Base-by-base conservation (phyloP, 2,329 filamentous ascomycete species). In the Fusarium sp. region DNA sequence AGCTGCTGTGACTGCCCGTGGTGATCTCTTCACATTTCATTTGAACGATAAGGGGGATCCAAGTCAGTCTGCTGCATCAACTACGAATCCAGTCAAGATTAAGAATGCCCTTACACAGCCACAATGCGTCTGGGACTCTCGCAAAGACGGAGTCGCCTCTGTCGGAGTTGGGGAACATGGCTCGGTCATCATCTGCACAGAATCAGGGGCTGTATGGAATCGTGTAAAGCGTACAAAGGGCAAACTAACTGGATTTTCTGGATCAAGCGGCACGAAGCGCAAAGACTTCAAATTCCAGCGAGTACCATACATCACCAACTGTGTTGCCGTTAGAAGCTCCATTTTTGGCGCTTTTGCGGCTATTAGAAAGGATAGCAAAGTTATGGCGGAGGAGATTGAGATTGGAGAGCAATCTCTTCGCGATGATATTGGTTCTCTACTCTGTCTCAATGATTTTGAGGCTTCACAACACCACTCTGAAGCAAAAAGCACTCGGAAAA, bases 271-370 rank as follows among this genome's bases (percentile, higher is more conserved):
- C 28, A 86, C 88, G 38, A 93, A 90, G 76, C 88, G 90, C 18
- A 97, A 97, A 75, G 95, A 97, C 79, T 97, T 97, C 85, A 99
- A 99, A 80, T 99, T 98, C 75, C 92, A 96, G 77, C 91, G 96
- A 64, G 91, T 99, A 13, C 93, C 96, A 2, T 95, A 93, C 46
- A 89, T 99, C 63, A 97, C 94, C 4, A 91, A 95, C 40, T 94
- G 97, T 19, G 88, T 93, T 37, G 91, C 92, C 7, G 95, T 98
- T 12, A 89, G 95, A 73, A 96, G 95, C 75, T 98, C 96, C 38
- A 90, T 92, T 1, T 97, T 94, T 82, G 96, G 96, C 9, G 94
- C 96, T 0, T 98, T 96, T 84, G 93, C 94, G 38, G 95, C 94
- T 6, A 89, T 97, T 50, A 91, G 96, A 52, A 92, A 93, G 78